Base-by-base conservation (phyloP, 306 rosid species). In the Glycine soja region DNA sequence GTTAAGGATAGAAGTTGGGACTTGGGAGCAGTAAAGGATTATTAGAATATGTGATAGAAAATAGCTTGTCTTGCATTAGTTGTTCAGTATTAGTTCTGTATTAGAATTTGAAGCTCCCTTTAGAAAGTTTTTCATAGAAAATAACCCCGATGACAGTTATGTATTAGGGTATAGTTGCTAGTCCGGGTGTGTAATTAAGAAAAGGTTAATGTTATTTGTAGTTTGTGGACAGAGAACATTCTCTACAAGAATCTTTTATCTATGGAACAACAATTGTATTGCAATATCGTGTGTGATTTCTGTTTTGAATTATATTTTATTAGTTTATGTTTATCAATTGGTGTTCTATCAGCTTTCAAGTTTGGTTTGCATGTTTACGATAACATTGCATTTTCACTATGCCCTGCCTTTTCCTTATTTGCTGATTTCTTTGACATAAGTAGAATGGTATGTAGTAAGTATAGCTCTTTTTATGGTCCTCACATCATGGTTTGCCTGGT, bases 401-500 rank as follows among this genome's bases (percentile, higher is more conserved):
- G 10, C 70, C 69, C 30, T n/a, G 16, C 67, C 36, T 13, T 54
- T 52, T 36, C 19, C 73, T 30, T 14, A 38, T 71, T 74, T 72
- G 16, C 30, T 53, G 45, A 77, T 43, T 62, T 81, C 34, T 61
- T 80, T 45, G 40, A 48, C 52, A 45, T 42, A 54, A 32, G 32
- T 47, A 52, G 34, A 51, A 61, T 46, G 24, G 72, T 66, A 50
- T 45, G 56, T 51, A 81, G 53, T 79, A 8, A 32, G 3, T 61
- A 63, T 36, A 32, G 15, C 75, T 8, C 70, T 13, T 78, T 70
- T 78, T 47, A 34, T 40, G 64, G 46, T 74, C 84, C 68, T 74
- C 56, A 79, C 30, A 51, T 36, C 66, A 12, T 70, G 7, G 70
- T 69, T 64, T 73, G 61, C 54, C 13, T 15, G 67, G 71, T 71